These are phyloP conservation scores for Ceratobasidium sp. DNA, from an alignment of 1,284 basidiomycete genomes.

Conservation along the genomic window DNA sequence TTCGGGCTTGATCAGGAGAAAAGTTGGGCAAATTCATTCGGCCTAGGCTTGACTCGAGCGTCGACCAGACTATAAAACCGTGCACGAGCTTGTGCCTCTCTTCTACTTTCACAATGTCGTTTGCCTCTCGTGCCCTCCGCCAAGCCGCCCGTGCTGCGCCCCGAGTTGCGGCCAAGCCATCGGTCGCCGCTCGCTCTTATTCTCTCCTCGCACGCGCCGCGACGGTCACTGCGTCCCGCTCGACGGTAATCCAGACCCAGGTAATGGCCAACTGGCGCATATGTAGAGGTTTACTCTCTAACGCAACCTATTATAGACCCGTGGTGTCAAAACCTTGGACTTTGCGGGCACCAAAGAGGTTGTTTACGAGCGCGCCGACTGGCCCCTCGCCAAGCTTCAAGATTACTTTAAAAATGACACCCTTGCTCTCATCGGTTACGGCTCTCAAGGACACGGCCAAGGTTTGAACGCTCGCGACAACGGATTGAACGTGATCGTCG, in stretches of 20 bases:
- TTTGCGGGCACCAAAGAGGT: slow-evolving; percentile 96
- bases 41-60: slow-evolving; percentile 31
- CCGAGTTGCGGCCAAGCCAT: slow-evolving; percentile 56
- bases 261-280: slow-evolving; percentile 10
- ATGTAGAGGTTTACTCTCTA: not conserved
- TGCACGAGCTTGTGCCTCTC: slow-evolving; percentile 49
- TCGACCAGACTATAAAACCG: slow-evolving; percentile 18
- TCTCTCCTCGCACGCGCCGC: slow-evolving; percentile 70
- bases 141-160: slow-evolving; percentile 66
- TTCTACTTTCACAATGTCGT: slow-evolving; percentile 51
- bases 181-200: slow-evolving; percentile 66
- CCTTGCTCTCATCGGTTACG: slow-evolving; percentile 98
- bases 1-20: slow-evolving; percentile 29
- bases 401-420: slow-evolving; percentile 99
- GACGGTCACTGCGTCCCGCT: slow-evolving; percentile 48
- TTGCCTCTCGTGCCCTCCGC: slow-evolving; percentile 60
- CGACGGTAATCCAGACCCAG: slow-evolving; percentile 23
- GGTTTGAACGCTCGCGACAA: slow-evolving; percentile 99
- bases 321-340: slow-evolving; percentile 96
- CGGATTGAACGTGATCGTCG: slow-evolving; percentile 97
- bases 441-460: slow-evolving; percentile 99
- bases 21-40: slow-evolving; percentile 27
- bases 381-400: slow-evolving; percentile 97
- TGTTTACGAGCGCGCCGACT: slow-evolving; percentile 98
- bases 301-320: slow-evolving; percentile 48